Conservation (phyloP, 495 filamentous ascomycete species). For the Trichoderma orchidacearum region DNA sequence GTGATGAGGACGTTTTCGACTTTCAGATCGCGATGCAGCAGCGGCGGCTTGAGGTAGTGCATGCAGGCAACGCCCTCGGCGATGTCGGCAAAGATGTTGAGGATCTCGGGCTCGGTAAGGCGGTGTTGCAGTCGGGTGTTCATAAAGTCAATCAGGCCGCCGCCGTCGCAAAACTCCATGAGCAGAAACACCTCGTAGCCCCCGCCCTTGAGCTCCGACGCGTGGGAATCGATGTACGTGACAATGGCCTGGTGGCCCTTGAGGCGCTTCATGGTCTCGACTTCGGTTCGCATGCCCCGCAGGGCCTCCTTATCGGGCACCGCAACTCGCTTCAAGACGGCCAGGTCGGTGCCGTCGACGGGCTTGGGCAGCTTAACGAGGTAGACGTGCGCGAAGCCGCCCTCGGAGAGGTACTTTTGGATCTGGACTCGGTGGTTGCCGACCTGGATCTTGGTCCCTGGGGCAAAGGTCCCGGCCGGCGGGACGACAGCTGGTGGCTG, state of each 20-base stretch:
- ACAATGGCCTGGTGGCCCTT: constrained; percentile 95
- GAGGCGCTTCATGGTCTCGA: constrained; percentile 98
- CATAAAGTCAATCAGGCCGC: constrained; percentile 98
- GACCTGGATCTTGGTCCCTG: constrained; percentile 92
- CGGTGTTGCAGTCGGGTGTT: constrained; percentile 94
- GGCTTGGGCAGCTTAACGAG: constrained; percentile 72
- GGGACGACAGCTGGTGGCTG: constrained; percentile 20
- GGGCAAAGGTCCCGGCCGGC: constrained; percentile 78
- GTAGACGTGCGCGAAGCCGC: constrained; percentile 97
- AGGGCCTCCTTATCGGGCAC: constrained; percentile 90
- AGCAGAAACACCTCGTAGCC: constrained; percentile 97
- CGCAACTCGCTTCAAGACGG: constrained; percentile 92
- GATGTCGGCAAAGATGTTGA: constrained; percentile 92
- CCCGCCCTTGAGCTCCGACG: constrained; percentile 78
- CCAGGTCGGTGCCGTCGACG: constrained; percentile 68
- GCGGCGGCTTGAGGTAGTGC: constrained; percentile 92
- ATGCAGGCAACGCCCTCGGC: constrained; percentile 95
- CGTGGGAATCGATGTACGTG: constrained; percentile 96
- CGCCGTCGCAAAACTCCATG: constrained; percentile 83
- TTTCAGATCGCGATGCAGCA: constrained; percentile 90
- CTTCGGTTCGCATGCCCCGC: constrained; percentile 93
- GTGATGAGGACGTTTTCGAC: constrained; percentile 97
- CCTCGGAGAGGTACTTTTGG: constrained; percentile 95
- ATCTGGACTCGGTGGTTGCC: constrained; percentile 88
- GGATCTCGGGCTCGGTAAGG: constrained; percentile 90